Evolutionary conservation across 2,329 filamentous ascomycete species (phyloP).

Genomic region (Aureobasidium mangrovei): DNA sequence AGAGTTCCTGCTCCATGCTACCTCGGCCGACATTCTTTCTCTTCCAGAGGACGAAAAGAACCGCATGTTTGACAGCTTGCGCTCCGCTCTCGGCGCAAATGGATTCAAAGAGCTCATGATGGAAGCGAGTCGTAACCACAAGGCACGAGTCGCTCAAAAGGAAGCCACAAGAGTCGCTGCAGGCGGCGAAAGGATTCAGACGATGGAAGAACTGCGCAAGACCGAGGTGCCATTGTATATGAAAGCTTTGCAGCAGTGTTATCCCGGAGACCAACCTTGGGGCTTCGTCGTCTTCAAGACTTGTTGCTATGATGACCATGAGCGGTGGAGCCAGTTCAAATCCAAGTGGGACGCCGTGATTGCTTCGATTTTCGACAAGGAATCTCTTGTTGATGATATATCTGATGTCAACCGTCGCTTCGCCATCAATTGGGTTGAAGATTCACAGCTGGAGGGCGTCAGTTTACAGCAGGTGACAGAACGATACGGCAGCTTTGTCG

Average conservation of each 20-base stretch:
- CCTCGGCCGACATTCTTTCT: neutral
- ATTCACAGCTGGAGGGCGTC: neutral
- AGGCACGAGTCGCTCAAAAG: neutral
- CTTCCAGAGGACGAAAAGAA: conserved; percentile 4
- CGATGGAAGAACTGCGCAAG: neutral
- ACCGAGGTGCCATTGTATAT: neutral
- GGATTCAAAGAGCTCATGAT: neutral
- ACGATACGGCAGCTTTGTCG: neutral
- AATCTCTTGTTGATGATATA: neutral
- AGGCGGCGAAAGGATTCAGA: neutral
- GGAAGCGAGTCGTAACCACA: conserved; percentile 1
- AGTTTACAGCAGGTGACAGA: neutral
- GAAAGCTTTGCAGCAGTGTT: conserved; percentile 3
- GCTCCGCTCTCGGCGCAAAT: neutral
- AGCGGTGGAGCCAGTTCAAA: conserved; percentile 4
- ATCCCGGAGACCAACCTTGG: neutral
- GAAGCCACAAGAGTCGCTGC: neutral
- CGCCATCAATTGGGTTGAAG: neutral
- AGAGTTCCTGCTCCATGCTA: neutral
- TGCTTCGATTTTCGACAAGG: neutral
- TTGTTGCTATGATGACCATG: neutral
- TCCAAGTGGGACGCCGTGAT: conserved; percentile 3
- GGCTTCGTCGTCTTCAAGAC: neutral
- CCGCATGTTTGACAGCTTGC: conserved; percentile 3
- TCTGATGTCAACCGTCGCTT: conserved; percentile 1